These are phyloP conservation scores for Puccinia hordei DNA, from an alignment of 1,284 basidiomycete species.

Conservation along the genomic window DNA sequence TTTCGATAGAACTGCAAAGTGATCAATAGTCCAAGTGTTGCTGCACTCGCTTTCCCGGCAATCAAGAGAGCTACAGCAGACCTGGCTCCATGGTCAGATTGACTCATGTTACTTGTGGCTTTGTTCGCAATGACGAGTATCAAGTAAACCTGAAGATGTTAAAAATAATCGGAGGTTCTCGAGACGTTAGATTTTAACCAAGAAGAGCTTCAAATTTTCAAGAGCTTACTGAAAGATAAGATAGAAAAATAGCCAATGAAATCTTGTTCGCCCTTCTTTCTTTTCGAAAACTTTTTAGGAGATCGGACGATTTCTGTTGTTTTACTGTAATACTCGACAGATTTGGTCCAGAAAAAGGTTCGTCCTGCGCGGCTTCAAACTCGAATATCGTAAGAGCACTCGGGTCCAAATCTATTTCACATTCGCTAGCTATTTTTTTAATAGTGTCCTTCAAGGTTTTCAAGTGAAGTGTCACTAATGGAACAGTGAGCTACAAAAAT, in stretches of 20 bases:
- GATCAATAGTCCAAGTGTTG: constrained; percentile 16
- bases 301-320: constrained; percentile 18
- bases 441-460: constrained; percentile 35
- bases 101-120: constrained; percentile 13
- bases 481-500: constrained; percentile 28
- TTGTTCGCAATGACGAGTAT: constrained; percentile 32
- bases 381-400: not conserved
- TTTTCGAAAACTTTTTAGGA: not conserved
- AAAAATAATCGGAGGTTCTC: not conserved
- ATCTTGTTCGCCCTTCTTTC: constrained; percentile 34
- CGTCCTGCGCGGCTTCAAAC: not conserved
- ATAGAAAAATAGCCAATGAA: constrained; percentile 32
- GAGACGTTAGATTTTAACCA: not conserved
- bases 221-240: constrained; percentile 31
- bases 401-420: constrained; percentile 25
- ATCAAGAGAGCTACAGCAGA: constrained; percentile 3
- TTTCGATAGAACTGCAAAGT: constrained; percentile 27
- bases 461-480: constrained; percentile 25
- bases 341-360: constrained; percentile 32
- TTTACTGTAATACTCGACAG: not conserved
- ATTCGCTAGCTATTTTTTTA: constrained; percentile 19
- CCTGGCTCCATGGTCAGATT: not conserved
- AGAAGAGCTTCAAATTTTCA: too few species aligned
- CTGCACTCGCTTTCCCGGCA: constrained; percentile 12
- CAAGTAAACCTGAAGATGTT: constrained; percentile 30